Evolutionary conservation across 192 early-diverging fungal species (phyloP), one percentile per base, ranked within the genome.

Genomic region (Diversispora epigaea): DNA sequence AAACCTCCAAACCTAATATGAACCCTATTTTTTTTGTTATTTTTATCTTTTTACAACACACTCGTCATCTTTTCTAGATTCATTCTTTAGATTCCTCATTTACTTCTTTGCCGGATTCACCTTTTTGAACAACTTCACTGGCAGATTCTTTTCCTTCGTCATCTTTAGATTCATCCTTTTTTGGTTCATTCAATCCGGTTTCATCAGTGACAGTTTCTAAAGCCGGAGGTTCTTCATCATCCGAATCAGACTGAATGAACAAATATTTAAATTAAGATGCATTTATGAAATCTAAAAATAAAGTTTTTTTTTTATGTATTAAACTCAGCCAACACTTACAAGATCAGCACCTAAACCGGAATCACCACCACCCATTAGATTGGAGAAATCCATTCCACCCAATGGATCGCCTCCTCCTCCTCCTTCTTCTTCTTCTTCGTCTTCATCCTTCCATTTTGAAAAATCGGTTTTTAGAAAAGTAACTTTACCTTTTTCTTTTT

Each of bases 381-480:
- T 88, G 66, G 86, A 88, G 79, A 90, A 88, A 78, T 90, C 91
- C 83, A 92, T 87, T 15, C 86, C 90, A 22, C 78, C 83, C 63
- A 86, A 79, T 73, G 68, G 77, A 39, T 45, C 58, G 7, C 71
- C 64, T 4, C 81, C 84, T 6, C 71, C 64, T 6, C 81, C 84
- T 6, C 77, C 84, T 61, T 85, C 90, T 9, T 93, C 92, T 41
- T 94, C 95, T 32, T 93, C 92, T n/a, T 98, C 95, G 79, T 96
- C 94, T 77, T 95, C 94, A 79, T 96, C 95, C 83, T 86, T 91
- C 93, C 94, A 98, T 77, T 82, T 89, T 58, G 86, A 75, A 79
- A 98, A 98, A 78, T 98, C 95, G 7, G 93, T 94, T 86, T 95
- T 95, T 66, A 98, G 73, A 65, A 86, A 98, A 79, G 88, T 85